phyloP scores from a whole-genome alignment of 495 filamentous ascomycete genomes.

The Penicillium herquei region DNA sequence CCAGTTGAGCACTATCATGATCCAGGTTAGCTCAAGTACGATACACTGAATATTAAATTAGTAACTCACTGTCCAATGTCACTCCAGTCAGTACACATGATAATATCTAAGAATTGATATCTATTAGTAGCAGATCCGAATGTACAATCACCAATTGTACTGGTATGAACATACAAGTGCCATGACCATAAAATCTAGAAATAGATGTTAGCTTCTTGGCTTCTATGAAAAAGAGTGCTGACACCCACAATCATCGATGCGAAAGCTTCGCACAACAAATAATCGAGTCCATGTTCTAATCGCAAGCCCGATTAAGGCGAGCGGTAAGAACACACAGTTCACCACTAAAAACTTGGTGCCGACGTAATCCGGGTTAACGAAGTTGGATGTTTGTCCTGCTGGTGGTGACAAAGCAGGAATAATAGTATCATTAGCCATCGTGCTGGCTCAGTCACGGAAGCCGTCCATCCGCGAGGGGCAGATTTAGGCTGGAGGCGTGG shows the following conservation, averaged over 20 bases:
- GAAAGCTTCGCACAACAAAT: constrained; percentile 34
- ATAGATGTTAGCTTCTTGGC: constrained; percentile 1
- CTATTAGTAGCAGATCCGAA: not conserved
- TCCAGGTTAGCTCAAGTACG: not conserved
- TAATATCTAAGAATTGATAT: constrained; percentile 8
- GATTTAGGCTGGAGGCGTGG: not conserved
- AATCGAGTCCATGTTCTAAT: constrained; percentile 37
- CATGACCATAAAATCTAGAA: constrained; percentile 28
- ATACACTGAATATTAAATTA: not conserved
- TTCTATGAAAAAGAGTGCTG: not conserved
- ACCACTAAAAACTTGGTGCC: constrained; percentile 25
- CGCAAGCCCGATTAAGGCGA: constrained; percentile 28
- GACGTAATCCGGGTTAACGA: constrained; percentile 24
- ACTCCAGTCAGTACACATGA: constrained; percentile 29
- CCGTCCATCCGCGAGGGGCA: not conserved
- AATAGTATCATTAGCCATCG: constrained; percentile 21
- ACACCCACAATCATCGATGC: constrained; percentile 41
- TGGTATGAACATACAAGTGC: constrained; percentile 30
- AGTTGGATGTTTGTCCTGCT: constrained; percentile 31
- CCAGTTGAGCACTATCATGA: constrained; percentile 22
- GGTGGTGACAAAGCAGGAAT: constrained; percentile 33
- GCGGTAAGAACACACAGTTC: constrained; percentile 28
- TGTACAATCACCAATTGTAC: no score
- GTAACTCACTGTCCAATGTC: constrained; percentile 27
- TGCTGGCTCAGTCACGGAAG: constrained; percentile 6